Evolutionary conservation across 1,284 basidiomycete genomes (phyloP).

Genomic region (Leccinum pachyderme): DNA sequence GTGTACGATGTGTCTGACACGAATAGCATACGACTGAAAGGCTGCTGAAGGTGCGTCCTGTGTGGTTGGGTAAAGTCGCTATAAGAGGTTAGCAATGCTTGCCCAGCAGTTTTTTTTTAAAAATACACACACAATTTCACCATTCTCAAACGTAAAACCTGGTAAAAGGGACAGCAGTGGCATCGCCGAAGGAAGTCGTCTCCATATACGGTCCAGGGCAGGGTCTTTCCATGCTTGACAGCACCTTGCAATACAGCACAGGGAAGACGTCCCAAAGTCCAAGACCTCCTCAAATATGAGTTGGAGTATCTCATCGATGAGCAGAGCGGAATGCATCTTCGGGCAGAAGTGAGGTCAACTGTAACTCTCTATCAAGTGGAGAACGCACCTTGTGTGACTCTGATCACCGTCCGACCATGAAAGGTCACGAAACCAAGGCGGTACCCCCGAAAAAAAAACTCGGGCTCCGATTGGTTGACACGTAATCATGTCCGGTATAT

Average conservation of each 20-base stretch:
- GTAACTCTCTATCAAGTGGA: background rate
- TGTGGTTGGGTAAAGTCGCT: conserved; percentile 16
- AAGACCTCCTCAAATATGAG: conserved; percentile 40
- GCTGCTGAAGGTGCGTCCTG: conserved; percentile 21
- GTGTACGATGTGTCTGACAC: conserved; percentile 47
- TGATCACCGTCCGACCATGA: background rate
- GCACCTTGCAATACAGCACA: conserved; percentile 37
- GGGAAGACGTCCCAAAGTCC: conserved; percentile 29
- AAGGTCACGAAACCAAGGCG: conserved; percentile 3
- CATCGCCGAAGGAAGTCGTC: conserved; percentile 41
- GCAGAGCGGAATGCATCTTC: conserved; percentile 47
- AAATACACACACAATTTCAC: conserved; percentile 12
- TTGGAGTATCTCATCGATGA: conserved; percentile 53
- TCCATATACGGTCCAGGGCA: conserved; percentile 55
- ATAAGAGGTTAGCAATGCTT: conserved; percentile 1
- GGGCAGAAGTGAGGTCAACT: background rate
- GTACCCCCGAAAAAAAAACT: conserved; percentile 17
- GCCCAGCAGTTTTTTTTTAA: too few species aligned
- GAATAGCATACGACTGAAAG: conserved; percentile 45
- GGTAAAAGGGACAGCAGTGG: conserved; percentile 50
- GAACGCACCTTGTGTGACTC: conserved; percentile 7
- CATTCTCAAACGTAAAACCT: conserved; percentile 15
- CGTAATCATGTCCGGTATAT: too few species aligned
- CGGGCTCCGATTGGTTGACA: conserved; percentile 8
- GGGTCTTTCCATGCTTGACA: conserved; percentile 58